A percentile compares a stretch with the other conserved stretches of the same genome.
These are phyloP conservation scores for Fusarium lateritium DNA, from an alignment of 2,329 filamentous ascomycete species.

Conservation along the genomic window DNA sequence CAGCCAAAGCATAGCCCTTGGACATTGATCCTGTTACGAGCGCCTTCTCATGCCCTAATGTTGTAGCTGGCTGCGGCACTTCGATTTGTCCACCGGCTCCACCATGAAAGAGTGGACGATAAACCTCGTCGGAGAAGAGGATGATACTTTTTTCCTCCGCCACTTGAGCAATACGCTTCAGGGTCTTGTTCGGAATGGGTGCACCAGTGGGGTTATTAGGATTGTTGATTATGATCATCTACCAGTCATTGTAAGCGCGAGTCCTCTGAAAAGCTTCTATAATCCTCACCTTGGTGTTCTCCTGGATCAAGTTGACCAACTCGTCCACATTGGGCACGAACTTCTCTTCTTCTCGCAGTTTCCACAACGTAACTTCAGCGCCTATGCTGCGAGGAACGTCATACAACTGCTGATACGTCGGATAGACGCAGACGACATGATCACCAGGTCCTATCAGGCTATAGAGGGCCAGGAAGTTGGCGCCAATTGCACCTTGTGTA, in stretches of 20 bases:
- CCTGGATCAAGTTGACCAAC: slow-evolving; percentile 74
- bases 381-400: slow-evolving; percentile 80
- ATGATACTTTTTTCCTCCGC: slow-evolving; percentile 75
- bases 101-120: slow-evolving; percentile 84
- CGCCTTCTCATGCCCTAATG: slow-evolving; percentile 78
- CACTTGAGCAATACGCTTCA: slow-evolving; percentile 74
- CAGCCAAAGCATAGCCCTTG: slow-evolving; percentile 87
- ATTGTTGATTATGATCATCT: slow-evolving; percentile 73
- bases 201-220: slow-evolving; percentile 88
- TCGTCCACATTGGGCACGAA: slow-evolving; percentile 79
- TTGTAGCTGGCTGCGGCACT: slow-evolving; percentile 76
- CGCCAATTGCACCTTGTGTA: slow-evolving; percentile 84
- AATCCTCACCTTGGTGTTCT: slow-evolving; percentile 76
- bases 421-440: slow-evolving; percentile 89
- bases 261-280: background rate
- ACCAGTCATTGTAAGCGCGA: slow-evolving; percentile 14
- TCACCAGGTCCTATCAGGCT: slow-evolving; percentile 79
- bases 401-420: slow-evolving; percentile 90
- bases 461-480: slow-evolving; percentile 87
- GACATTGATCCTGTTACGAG: slow-evolving; percentile 86
- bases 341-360: slow-evolving; percentile 72
- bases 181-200: slow-evolving; percentile 72
- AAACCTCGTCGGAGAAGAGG: slow-evolving; percentile 85
- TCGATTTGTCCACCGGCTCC: slow-evolving; percentile 61
- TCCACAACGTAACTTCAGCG: slow-evolving; percentile 84